These are phyloP conservation scores for Cutaneotrichosporon cavernicola DNA, from an alignment of 1,284 basidiomycete genomes.

Conservation along the genomic window DNA sequence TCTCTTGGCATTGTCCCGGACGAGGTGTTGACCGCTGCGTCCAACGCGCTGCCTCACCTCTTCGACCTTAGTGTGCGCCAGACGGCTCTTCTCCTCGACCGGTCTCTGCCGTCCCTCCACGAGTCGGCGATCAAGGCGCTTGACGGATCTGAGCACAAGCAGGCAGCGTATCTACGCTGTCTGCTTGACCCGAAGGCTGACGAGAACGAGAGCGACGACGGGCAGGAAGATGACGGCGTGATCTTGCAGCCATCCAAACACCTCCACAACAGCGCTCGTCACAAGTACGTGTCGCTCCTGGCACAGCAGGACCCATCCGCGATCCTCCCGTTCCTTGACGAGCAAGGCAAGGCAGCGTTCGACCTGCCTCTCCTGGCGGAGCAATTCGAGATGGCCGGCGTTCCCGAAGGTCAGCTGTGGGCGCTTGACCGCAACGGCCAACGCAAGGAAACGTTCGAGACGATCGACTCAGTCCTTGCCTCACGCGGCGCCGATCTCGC, in stretches of 20 bases:
- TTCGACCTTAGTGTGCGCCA: slow-evolving; percentile 63
- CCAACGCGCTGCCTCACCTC: slow-evolving; percentile 64
- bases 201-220: slow-evolving; percentile 36
- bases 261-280: slow-evolving; percentile 59
- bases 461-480: slow-evolving; percentile 64
- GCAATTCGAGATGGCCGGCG: slow-evolving; percentile 66
- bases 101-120: slow-evolving; percentile 66
- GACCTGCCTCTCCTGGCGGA: slow-evolving; percentile 63
- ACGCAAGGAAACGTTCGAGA: slow-evolving; percentile 65
- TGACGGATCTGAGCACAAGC: slow-evolving; percentile 56
- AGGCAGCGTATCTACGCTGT: slow-evolving; percentile 74
- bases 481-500: slow-evolving; percentile 60
- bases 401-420: slow-evolving; percentile 82
- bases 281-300: slow-evolving; percentile 68
- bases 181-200: slow-evolving; percentile 65
- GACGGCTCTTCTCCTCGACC: slow-evolving; percentile 74
- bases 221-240: neutral
- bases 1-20: slow-evolving; percentile 5
- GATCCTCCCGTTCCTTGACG: slow-evolving; percentile 68
- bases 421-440: slow-evolving; percentile 66
- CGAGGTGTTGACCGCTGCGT: slow-evolving; percentile 60
- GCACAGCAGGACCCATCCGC: slow-evolving; percentile 66
- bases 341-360: slow-evolving; percentile 60
- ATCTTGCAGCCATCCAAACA: slow-evolving; percentile 47
- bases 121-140: slow-evolving; percentile 49